These are phyloP conservation scores for Austroboletus eburneus DNA, from an alignment of 768 basidiomycete species.

Conservation along the genomic window DNA sequence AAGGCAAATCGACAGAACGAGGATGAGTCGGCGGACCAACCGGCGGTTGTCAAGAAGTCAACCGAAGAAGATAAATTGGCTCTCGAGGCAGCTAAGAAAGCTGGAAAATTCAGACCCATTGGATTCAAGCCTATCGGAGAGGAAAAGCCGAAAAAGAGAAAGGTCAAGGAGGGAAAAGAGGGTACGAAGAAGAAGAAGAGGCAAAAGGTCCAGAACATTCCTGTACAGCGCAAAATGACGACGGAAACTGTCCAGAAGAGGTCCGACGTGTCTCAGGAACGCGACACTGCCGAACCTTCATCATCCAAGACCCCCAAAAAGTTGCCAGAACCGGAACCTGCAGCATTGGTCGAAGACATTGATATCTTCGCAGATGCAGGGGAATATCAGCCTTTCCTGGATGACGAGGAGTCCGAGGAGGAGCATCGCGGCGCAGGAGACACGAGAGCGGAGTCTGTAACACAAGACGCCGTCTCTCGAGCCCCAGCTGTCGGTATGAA, in stretches of 20 bases:
- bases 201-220: slow-evolving; percentile 38
- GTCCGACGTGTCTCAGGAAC: background rate
- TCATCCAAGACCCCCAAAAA: slow-evolving; percentile 6
- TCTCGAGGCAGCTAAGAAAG: slow-evolving; percentile 36
- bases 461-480: slow-evolving; percentile 8
- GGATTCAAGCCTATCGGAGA: slow-evolving; percentile 63
- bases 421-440: slow-evolving; percentile 16
- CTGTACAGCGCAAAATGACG: slow-evolving; percentile 14
- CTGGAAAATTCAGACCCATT: slow-evolving; percentile 47
- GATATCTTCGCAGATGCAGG: slow-evolving; percentile 88
- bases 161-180: slow-evolving; percentile 34
- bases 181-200: slow-evolving; percentile 62
- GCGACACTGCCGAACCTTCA: background rate
- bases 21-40: slow-evolving; percentile 9
- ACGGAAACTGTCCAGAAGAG: background rate
- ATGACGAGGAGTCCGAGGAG: slow-evolving; percentile 51
- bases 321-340: slow-evolving; percentile 14
- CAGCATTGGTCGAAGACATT: slow-evolving; percentile 51
- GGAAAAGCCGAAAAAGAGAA: slow-evolving; percentile 46
- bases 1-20: slow-evolving; percentile 55
- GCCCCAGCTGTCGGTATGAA: slow-evolving; percentile 10
- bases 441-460: slow-evolving; percentile 7
- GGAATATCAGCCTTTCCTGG: slow-evolving; percentile 71
- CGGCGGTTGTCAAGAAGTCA: slow-evolving; percentile 9
- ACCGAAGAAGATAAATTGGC: slow-evolving; percentile 19